These are phyloP conservation scores for Laguncularia racemosa DNA, from an alignment of 345 rosid genomes.

Conservation along the genomic window DNA sequence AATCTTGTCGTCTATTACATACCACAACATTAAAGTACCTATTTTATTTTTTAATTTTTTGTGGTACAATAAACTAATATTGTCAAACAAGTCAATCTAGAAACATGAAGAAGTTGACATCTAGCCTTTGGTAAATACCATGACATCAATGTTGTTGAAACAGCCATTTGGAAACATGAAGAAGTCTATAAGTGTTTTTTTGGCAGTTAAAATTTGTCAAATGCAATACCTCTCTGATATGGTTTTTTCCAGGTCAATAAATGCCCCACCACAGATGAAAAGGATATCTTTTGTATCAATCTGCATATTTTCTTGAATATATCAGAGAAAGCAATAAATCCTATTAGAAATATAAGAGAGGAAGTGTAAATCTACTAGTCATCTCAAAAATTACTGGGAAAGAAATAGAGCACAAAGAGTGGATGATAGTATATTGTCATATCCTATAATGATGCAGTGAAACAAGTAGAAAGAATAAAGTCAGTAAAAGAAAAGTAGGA, in stretches of 20 bases:
- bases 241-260: constrained; percentile 87
- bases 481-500: too few species aligned
- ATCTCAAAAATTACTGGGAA: background rate
- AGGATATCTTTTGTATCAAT: constrained; percentile 93
- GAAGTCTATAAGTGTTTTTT: too few species aligned
- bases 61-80: too few species aligned
- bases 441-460: too few species aligned
- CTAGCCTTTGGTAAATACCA: too few species aligned
- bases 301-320: constrained; percentile 26
- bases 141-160: constrained; percentile 1
- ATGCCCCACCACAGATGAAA: constrained; percentile 96
- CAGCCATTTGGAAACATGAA: background rate
- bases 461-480: too few species aligned
- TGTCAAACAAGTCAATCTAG: too few species aligned
- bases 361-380: background rate
- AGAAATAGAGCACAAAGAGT: too few species aligned
- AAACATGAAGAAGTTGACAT: too few species aligned
- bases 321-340: background rate
- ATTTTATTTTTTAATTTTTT: too few species aligned
- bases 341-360: background rate
- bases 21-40: background rate
- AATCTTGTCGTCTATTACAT: constrained; percentile 72
- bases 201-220: background rate
- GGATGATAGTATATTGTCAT: too few species aligned
- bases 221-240: constrained; percentile 73